Base-by-base conservation (phyloP, 2,329 filamentous ascomycete species). In the Akanthomyces uredinophilus region DNA sequence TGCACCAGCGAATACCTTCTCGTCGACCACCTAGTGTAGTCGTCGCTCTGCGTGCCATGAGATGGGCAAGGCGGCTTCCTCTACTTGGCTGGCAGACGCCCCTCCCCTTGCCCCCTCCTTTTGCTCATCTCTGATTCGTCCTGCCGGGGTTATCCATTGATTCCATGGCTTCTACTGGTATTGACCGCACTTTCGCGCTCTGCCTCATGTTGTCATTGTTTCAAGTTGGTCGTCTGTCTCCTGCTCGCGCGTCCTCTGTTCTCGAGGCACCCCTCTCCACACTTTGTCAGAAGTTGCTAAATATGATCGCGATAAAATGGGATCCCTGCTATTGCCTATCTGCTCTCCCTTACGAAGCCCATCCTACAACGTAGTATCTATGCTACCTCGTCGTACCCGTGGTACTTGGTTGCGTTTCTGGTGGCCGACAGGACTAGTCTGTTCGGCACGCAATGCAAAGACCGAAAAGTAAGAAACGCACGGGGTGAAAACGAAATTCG, bases 161-260 rank as follows among this genome's bases (percentile, higher is more conserved):
- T 27, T 39, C 51, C 51, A 54, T 43, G 8, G 51, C 32, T 54
- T 54, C 37, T 22, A 46, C 27, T 29, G 27, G 27, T 29, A 29
- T 44, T 56, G 53, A 56, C 53, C 41, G 53, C 53, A 56, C 41
- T 56, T 56, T 56, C 53, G 53, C 53, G 53, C 53, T 56, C 53
- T 55, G 52, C 52, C 32, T 56, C 53, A 56, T 32, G 14, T 29
- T 20, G 22, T 29, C 24, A 53, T 53, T 13, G 52, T 55, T 55
- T 55, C 52, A 55, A 55, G 39, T 56, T 39, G n/a, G 27, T 29
- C 27, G 27, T 29, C 24, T 37, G 46, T 56, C 53, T 24, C 29
- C 29, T 51, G 18, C 13, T 14, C 8, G 3, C n/a, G 22, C 10
- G n/a, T 41, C 10, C 44, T 13, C 14, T n/a, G 13, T 3, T 13